Conservation (phyloP, 768 basidiomycete genomes). For the Mrakia hoshinonis region DNA sequence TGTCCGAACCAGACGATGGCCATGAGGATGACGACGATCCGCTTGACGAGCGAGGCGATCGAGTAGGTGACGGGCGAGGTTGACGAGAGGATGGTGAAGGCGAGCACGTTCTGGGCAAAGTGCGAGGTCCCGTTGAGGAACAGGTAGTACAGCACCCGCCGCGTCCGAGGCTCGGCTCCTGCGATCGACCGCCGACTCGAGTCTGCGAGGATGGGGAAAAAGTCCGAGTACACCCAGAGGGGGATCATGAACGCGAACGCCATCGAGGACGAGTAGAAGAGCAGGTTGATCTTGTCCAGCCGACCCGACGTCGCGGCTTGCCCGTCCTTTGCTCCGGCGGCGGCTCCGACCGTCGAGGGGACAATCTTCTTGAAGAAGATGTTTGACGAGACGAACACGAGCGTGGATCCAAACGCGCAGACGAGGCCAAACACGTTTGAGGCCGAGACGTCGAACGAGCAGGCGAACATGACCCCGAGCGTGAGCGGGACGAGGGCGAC, state of each 20-base stretch:
- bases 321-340: slow-evolving; percentile 36
- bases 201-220: slow-evolving; percentile 55
- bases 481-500: slow-evolving; percentile 89
- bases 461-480: slow-evolving; percentile 93
- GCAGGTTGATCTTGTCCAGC: slow-evolving; percentile 91
- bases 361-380: slow-evolving; percentile 99
- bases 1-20: slow-evolving; percentile 88
- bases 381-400: slow-evolving; percentile 95
- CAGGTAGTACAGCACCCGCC: slow-evolving; percentile 61
- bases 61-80: slow-evolving; percentile 98
- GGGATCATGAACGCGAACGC: slow-evolving; percentile 96
- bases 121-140: slow-evolving; percentile 91
- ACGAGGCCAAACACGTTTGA: slow-evolving; percentile 80
- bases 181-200: slow-evolving; percentile 35
- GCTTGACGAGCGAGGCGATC: slow-evolving; percentile 94
- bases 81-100: slow-evolving; percentile 88
- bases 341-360: slow-evolving; percentile 50
- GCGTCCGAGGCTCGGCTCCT: slow-evolving; percentile 22
- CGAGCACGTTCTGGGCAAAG: slow-evolving; percentile 94
- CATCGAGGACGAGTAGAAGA: slow-evolving; percentile 87
- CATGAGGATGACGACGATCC: slow-evolving; percentile 94
- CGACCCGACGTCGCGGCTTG: slow-evolving; percentile 46
- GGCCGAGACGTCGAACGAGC: slow-evolving; percentile 80
- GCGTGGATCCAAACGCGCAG: slow-evolving; percentile 90
- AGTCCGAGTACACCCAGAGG: slow-evolving; percentile 83